These are phyloP conservation scores for Ananas comosus DNA, from an alignment of 176 grass and related monocot species.

Conservation along the genomic window DNA sequence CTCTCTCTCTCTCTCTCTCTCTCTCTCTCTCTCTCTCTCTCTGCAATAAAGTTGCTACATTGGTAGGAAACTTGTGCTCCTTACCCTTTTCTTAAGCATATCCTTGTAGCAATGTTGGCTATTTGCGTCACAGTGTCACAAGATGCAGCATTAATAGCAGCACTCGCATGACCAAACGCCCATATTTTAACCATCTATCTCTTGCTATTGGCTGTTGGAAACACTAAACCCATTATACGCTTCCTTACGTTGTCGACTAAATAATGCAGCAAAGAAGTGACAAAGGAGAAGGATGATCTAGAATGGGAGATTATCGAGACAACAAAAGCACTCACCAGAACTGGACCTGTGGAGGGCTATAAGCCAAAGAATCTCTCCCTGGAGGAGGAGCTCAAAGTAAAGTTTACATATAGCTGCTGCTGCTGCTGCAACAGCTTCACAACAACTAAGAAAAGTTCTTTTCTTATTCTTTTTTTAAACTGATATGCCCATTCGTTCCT, in stretches of 20 bases:
- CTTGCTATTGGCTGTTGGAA: too few relatives aligned
- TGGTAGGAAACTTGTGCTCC: too few relatives aligned
- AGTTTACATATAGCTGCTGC: background rate
- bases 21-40: too few relatives aligned
- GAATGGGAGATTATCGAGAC: conserved; percentile 93
- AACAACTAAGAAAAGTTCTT: background rate
- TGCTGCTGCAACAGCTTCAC: background rate
- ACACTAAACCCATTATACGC: too few relatives aligned
- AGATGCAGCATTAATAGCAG: too few relatives aligned
- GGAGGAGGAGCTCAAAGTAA: conserved; percentile 83
- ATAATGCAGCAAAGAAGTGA: conserved; percentile 68
- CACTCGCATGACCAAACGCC: too few relatives aligned
- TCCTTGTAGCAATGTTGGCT: too few relatives aligned
- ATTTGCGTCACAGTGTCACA: too few relatives aligned
- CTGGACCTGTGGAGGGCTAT: conserved; percentile 62
- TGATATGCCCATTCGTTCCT: background rate
- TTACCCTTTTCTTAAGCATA: background rate
- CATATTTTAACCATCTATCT: too few relatives aligned
- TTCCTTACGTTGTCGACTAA: background rate
- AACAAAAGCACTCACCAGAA: conserved; percentile 62
- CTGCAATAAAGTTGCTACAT: too few relatives aligned
- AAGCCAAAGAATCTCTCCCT: conserved; percentile 72
- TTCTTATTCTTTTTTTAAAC: background rate
- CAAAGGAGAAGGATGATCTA: conserved; percentile 88
- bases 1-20: too few relatives aligned